phyloP scores from a whole-genome alignment of 441 rosid genomes.

The Eruca vesicaria region DNA sequence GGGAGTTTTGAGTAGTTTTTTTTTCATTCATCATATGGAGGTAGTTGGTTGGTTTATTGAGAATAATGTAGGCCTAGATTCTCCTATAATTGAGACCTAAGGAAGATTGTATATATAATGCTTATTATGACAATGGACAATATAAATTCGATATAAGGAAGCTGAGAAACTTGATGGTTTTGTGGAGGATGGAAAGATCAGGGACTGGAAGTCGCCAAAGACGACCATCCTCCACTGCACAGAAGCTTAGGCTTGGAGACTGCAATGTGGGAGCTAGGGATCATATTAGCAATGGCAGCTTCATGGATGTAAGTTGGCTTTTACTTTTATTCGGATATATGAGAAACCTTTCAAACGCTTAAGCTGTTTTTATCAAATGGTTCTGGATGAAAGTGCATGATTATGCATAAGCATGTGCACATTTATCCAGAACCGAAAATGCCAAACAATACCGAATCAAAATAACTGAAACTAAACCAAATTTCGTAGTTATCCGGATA shows the following conservation, averaged over 20 bases:
- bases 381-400: not conserved
- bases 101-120: conserved; percentile 6
- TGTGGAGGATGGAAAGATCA: conserved; percentile 78
- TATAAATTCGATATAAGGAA: not conserved
- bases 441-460: no score
- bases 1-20: conserved; percentile 10
- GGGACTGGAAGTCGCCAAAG: conserved; percentile 77
- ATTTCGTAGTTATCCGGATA: no score
- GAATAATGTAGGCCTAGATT: conserved; percentile 32
- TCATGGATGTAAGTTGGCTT: conserved; percentile 75
- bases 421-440: no score
- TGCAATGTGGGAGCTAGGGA: conserved; percentile 53
- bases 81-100: conserved; percentile 27
- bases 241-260: conserved; percentile 66
- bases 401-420: no score
- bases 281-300: conserved; percentile 74
- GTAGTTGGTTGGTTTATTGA: conserved; percentile 32
- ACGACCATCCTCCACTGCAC: conserved; percentile 63
- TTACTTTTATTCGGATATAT: no score
- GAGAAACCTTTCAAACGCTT: no score
- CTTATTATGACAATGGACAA: not conserved
- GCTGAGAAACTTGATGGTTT: conserved; percentile 25
- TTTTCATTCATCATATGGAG: conserved; percentile 26
- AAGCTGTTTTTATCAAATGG: not conserved
- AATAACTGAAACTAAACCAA: no score